These are phyloP conservation scores for Bretziella fagacearum DNA, from an alignment of 2,329 filamentous ascomycete genomes.

Conservation along the genomic window DNA sequence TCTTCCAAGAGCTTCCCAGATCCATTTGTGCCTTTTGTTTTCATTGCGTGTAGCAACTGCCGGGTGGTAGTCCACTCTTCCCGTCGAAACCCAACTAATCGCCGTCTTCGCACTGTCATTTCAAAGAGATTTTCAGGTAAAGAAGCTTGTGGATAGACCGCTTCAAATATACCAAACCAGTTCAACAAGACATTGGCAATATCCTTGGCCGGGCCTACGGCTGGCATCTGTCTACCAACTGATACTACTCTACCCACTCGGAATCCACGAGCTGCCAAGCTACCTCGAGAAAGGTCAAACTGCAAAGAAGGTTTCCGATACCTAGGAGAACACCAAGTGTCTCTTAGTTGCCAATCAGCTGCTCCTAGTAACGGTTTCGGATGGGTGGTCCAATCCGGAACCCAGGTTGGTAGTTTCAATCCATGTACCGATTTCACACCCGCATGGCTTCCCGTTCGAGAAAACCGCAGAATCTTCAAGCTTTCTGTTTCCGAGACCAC, in stretches of 20 bases:
- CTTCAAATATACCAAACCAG: neutral
- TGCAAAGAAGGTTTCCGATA: neutral
- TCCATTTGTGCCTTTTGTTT: neutral
- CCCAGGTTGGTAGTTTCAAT: neutral
- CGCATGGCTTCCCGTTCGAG: neutral
- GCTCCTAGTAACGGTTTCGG: neutral
- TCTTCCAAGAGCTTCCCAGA: neutral
- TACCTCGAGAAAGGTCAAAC: neutral
- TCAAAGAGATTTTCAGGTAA: constrained; percentile 3
- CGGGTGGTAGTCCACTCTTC: neutral
- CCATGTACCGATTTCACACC: neutral
- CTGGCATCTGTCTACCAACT: neutral
- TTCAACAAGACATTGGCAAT: neutral
- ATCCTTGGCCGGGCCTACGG: neutral
- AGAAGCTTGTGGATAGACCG: neutral
- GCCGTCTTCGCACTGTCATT: neutral
- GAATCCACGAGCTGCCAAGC: neutral
- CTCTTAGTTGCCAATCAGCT: neutral
- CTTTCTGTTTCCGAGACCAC: neutral
- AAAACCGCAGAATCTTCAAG: constrained; percentile 3
- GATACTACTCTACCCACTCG: neutral
- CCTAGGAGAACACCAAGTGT: neutral
- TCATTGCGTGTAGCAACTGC: neutral
- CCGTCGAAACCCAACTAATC: neutral
- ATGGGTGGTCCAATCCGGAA: constrained; percentile 5